A percentile compares a stretch with the other conserved stretches of the same genome.
phyloP scores from a whole-genome alignment of 1,139 yeast species.

The Saccharomyces hybrid region DNA sequence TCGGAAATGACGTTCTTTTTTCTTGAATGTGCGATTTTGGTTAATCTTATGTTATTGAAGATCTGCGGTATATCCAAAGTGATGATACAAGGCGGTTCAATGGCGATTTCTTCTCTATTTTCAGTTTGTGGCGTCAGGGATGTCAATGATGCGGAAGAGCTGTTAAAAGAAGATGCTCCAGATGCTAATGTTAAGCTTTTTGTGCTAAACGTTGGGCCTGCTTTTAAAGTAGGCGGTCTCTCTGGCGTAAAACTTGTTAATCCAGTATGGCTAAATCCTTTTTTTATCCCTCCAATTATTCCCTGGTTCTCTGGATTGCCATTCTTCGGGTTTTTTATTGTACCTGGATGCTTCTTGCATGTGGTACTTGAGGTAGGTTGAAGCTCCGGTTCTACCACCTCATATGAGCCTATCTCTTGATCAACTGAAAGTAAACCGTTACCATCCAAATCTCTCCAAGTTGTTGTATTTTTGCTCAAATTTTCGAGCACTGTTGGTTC shows the following conservation, averaged over 20 bases:
- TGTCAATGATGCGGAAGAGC: constrained; percentile 7
- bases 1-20: constrained; percentile 8
- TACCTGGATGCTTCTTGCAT: neutral
- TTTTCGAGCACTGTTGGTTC: constrained; percentile 30
- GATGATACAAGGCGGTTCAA: constrained; percentile 21
- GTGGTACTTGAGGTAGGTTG: neutral
- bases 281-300: constrained; percentile 3
- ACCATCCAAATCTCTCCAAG: constrained; percentile 33
- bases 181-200: neutral
- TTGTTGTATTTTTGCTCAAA: constrained; percentile 21
- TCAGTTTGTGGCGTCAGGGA: constrained; percentile 11
- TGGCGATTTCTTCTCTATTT: constrained; percentile 5
- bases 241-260: constrained; percentile 1
- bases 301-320: neutral
- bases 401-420: constrained; percentile 24
- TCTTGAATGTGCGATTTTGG: constrained; percentile 11
- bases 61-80: constrained; percentile 28
- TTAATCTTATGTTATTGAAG: constrained; percentile 22
- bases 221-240: neutral
- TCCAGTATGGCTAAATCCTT: constrained; percentile 5
- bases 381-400: constrained; percentile 6
- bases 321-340: neutral
- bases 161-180: constrained; percentile 2
- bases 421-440: constrained; percentile 28
- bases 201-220: neutral